phyloP scores from a whole-genome alignment of 2,329 filamentous ascomycete species.

The Talaromyces sp. region DNA sequence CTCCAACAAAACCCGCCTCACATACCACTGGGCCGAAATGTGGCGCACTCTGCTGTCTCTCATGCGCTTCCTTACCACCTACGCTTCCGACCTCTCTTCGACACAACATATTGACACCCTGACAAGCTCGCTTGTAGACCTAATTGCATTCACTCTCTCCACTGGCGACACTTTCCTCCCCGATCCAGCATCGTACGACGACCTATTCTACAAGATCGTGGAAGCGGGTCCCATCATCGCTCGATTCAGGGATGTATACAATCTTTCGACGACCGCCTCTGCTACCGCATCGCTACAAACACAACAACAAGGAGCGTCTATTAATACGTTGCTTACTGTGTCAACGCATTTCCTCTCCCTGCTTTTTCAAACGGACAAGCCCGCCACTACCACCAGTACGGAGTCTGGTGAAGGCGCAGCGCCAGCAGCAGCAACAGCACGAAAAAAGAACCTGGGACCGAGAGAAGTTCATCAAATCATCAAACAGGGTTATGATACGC shows the following conservation, averaged over 20 bases:
- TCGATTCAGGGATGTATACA: constrained; percentile 78
- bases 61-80: constrained; percentile 84
- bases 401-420: constrained; percentile 31
- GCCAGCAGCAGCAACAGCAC: constrained; percentile 25
- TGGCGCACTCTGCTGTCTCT: constrained; percentile 86
- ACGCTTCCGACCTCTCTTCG: constrained; percentile 70
- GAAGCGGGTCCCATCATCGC: constrained; percentile 79
- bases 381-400: not conserved
- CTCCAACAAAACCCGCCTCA: constrained; percentile 72
- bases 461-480: constrained; percentile 85
- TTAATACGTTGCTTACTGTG: constrained; percentile 79
- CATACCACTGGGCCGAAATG: constrained; percentile 92
- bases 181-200: constrained; percentile 82
- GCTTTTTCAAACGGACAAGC: constrained; percentile 51
- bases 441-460: constrained; percentile 69
- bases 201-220: constrained; percentile 97
- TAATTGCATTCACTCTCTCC: constrained; percentile 79
- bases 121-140: constrained; percentile 72
- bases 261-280: constrained; percentile 32
- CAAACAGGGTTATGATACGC: constrained; percentile 91
- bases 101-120: constrained; percentile 68
- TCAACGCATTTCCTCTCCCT: constrained; percentile 78
- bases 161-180: constrained; percentile 88
- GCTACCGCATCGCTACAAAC: constrained; percentile 19
- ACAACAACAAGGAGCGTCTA: constrained; percentile 53